Evolutionary conservation across 2,329 filamentous ascomycete genomes (phyloP), one percentile per base, ranked within the genome.

Genomic region (Penicillium sp.): DNA sequence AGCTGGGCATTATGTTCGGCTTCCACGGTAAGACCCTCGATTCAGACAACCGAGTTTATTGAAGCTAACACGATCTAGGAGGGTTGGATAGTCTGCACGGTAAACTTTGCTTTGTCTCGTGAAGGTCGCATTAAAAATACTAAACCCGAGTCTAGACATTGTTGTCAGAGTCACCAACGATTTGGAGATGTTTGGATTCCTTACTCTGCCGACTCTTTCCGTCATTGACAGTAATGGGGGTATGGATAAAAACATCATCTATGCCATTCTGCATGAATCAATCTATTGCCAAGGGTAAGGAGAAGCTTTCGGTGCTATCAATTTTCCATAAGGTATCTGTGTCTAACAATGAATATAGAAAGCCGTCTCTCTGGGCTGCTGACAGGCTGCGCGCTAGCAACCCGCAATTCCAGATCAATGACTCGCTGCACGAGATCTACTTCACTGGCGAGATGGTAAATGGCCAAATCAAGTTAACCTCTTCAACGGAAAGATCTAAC

Each of bases 401-500:
- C 53, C 64, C 72, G 0, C 69, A 69, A 15, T 82, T 80, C 64
- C 69, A 73, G 45, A 60, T 74, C 17, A 68, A 72, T 2, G 67
- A 53, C 8, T 64, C 65, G 0, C 66, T 73, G 6, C 64, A 71
- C 2, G 83, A 84, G 0, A 73, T 93, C 21, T 86, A 79, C 67
- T 95, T 96, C 71, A 88, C 87, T 0, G 89, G 90, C 52, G 91
- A 97, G 72, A 96, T 95, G 88, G 74, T 77, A 61, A 55, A 55
- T 45, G 32, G 9, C 26, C 13, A 15, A 32, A 3, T 21, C 21
- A 21, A 4, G 17, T 21, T 21, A 4, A 29, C 21, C 21, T 38
- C 45, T 22, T 21, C 7, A 21, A 32, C 13, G 42, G 3, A 9
- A n/a, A 24, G 17, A 7, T 29, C 19, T 46, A 48, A 53, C 29